Evolutionary conservation across 352 stramenopile species (phyloP), one percentile per base, ranked within the genome.

Genomic region (Phytophthora meadii): DNA sequence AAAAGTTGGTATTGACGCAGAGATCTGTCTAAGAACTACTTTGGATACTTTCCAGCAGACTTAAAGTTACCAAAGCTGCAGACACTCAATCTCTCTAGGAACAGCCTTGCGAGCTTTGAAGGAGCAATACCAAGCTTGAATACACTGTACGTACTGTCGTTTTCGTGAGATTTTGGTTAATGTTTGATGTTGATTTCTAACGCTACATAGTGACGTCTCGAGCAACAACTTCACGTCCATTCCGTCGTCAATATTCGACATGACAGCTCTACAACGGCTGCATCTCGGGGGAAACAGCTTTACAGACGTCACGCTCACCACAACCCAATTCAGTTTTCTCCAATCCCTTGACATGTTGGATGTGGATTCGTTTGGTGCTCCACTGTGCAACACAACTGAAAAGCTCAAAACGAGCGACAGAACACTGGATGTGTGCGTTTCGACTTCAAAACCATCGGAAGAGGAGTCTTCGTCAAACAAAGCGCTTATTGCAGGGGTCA

Each of bases 21-120:
- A 24, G 81, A 92, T 64, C 40, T 89, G 28, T 88, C 82, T 4
- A 72, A 82, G 46, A 92, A 92, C 67, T 88, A 87, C 55, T 77
- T 87, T 28, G 70, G 55, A 28, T 65, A 72, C 41, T 92, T 77
- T 59, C 82, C 82, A 11, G 47, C 53, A 30, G 73, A 83, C 52
- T 71, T 84, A 34, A 61, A 68, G 11, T 19, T 87, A n/a, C 46
- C 62, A 3, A 67, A 61, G 17, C 64, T 89, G 9, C 48, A 75
- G 32, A 65, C 51, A 10, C 74, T 91, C 37, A 89, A 91, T 54
- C 40, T 89, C 49, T 89, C 80, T 14, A 48, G 39, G 9, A 91
- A 91, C 61, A 82, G 54, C 32, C 60, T 90, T 24, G 66, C 28
- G 1, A 75, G 61, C 10, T 89, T 88, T 47, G 68, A 80, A 10